Evolutionary conservation across 2,329 filamentous ascomycete species (phyloP).

Genomic region (Alternaria conjuncta): DNA sequence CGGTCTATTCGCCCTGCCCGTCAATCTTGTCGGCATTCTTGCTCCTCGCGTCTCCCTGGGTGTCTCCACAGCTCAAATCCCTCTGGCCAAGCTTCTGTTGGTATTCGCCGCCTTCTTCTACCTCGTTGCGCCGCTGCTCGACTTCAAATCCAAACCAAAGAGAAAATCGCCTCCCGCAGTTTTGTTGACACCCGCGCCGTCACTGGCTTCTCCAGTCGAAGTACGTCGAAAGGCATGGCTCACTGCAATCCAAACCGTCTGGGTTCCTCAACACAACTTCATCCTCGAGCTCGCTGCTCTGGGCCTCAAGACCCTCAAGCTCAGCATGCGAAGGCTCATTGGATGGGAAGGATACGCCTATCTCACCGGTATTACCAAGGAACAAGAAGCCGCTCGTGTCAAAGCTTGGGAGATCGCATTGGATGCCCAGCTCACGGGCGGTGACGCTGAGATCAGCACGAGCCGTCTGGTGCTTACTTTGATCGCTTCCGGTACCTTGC

Average conservation of each 20-base stretch:
- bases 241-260: constrained; percentile 89
- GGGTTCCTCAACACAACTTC: constrained; percentile 87
- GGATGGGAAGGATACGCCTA: constrained; percentile 78
- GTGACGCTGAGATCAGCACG: constrained; percentile 87
- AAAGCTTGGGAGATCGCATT: constrained; percentile 94
- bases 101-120: constrained; percentile 63
- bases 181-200: constrained; percentile 63
- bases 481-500: constrained; percentile 85
- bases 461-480: constrained; percentile 84
- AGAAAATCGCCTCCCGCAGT: constrained; percentile 52
- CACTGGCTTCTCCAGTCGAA: constrained; percentile 80
- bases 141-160: constrained; percentile 63
- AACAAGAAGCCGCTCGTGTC: constrained; percentile 83
- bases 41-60: constrained; percentile 42
- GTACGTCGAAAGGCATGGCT: constrained; percentile 90
- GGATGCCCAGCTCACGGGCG: constrained; percentile 89
- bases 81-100: constrained; percentile 58
- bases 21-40: constrained; percentile 40
- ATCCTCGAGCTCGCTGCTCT: constrained; percentile 84
- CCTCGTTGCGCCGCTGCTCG: constrained; percentile 62
- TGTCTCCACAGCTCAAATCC: constrained; percentile 42
- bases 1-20: constrained; percentile 53
- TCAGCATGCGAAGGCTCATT: constrained; percentile 78
- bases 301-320: constrained; percentile 79
- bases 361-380: constrained; percentile 79